A percentile compares a stretch with the other conserved stretches of the same genome.
Conservation (phyloP, 495 filamentous ascomycete genomes). For the Cercophora newfieldiana region DNA sequence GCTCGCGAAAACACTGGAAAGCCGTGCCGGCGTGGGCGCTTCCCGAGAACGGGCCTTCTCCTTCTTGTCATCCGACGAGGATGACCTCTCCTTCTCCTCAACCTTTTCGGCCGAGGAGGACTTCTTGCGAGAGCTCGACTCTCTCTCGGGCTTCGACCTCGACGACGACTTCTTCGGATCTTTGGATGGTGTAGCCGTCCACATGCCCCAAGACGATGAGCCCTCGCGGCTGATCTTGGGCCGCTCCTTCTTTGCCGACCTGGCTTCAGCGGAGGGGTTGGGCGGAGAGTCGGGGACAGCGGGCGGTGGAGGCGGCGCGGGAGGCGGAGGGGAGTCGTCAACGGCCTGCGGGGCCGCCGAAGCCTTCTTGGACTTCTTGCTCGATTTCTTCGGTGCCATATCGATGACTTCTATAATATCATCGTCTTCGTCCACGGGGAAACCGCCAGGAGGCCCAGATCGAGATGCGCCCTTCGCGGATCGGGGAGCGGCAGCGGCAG, state of each 20-base stretch:
- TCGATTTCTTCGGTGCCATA: constrained; percentile 43
- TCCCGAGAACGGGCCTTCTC: constrained; percentile 40
- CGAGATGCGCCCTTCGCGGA: constrained; percentile 25
- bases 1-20: constrained; percentile 51
- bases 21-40: constrained; percentile 32
- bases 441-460: constrained; percentile 52
- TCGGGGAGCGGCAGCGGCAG: constrained; percentile 18
- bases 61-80: constrained; percentile 42
- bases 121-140: constrained; percentile 40
- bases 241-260: constrained; percentile 47
- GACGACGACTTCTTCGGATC: constrained; percentile 42
- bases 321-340: constrained; percentile 33
- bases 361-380: constrained; percentile 34
- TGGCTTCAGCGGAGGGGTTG: constrained; percentile 41
- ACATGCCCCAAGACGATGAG: constrained; percentile 44
- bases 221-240: constrained; percentile 47
- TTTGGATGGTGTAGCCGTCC: constrained; percentile 41
- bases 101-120: constrained; percentile 33
- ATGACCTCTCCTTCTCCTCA: constrained; percentile 37
- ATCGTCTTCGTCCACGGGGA: constrained; percentile 47
- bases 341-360: constrained; percentile 29
- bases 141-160: constrained; percentile 35
- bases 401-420: constrained; percentile 51
- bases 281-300: constrained; percentile 48
- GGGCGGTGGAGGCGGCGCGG: constrained; percentile 47